phyloP scores from a whole-genome alignment of 768 basidiomycete species.

The Strobilomyces echinocephalus region DNA sequence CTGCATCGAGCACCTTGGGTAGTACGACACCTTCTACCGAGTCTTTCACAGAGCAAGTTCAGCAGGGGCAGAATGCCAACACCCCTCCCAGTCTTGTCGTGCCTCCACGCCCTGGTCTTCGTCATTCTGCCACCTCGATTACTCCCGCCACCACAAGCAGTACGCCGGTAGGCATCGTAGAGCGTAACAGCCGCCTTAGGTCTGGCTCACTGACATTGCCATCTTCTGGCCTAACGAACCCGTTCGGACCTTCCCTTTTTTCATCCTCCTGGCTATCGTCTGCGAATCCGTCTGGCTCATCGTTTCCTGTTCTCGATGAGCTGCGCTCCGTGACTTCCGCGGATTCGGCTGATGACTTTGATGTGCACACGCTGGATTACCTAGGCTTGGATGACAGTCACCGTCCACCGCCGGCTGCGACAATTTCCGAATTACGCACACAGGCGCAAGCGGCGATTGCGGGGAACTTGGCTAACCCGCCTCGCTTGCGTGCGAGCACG shows the following conservation, averaged over 20 bases:
- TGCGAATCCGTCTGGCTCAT: slow-evolving; percentile 49
- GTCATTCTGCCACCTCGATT: slow-evolving; percentile 71
- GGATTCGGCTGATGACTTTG: slow-evolving; percentile 81
- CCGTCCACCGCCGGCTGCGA: slow-evolving; percentile 75
- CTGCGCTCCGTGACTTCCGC: slow-evolving; percentile 74
- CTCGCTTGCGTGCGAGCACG: slow-evolving; percentile 82
- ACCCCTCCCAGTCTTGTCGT: slow-evolving; percentile 38
- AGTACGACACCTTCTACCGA: slow-evolving; percentile 47
- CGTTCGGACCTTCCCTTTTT: slow-evolving; percentile 86
- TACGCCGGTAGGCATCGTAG: slow-evolving; percentile 33
- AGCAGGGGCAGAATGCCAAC: slow-evolving; percentile 34
- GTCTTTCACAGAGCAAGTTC: slow-evolving; percentile 44
- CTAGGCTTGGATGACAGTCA: slow-evolving; percentile 85
- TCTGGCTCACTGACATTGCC: slow-evolving; percentile 92
- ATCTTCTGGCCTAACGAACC: slow-evolving; percentile 68
- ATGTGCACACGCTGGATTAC: slow-evolving; percentile 94
- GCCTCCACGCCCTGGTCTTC: slow-evolving; percentile 61
- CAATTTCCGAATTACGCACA: slow-evolving; percentile 81
- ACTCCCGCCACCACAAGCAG: slow-evolving; percentile 47
- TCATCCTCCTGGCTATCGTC: slow-evolving; percentile 84
- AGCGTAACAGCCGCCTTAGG: slow-evolving; percentile 78
- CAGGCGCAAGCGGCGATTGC: slow-evolving; percentile 90
- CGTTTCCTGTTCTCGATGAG: slow-evolving; percentile 71
- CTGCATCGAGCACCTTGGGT: slow-evolving; percentile 54
- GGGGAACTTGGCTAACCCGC: slow-evolving; percentile 72